These are phyloP conservation scores for Mycena sanguinolenta DNA, from an alignment of 768 basidiomycete species.

Conservation along the genomic window DNA sequence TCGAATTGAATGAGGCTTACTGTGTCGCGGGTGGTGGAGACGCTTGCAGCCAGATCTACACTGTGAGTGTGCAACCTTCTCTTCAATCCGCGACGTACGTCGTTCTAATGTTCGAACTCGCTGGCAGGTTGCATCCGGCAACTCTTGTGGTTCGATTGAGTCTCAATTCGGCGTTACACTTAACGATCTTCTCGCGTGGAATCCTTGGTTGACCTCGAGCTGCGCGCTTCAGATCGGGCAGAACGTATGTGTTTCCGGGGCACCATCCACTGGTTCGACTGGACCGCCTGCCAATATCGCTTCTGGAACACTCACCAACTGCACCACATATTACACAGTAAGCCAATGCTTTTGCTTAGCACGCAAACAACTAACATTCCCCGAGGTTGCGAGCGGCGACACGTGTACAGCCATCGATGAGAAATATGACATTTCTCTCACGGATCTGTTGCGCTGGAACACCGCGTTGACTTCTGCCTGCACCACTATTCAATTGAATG, in stretches of 20 bases:
- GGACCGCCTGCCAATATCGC: too few species aligned
- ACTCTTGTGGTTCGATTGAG: slow-evolving; percentile 17
- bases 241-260: background rate
- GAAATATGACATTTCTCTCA: background rate
- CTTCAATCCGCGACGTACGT: background rate
- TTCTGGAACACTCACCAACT: too few species aligned
- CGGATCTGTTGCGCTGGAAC: slow-evolving; percentile 8
- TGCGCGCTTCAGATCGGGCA: background rate
- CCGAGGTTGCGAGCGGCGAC: background rate
- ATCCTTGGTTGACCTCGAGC: background rate
- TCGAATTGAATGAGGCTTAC: too few species aligned
- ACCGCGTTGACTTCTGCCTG: slow-evolving; percentile 1
- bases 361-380: too few species aligned
- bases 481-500: background rate
- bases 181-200: slow-evolving; percentile 7
- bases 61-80: too few species aligned
- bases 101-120: background rate
- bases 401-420: background rate
- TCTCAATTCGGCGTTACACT: slow-evolving; percentile 17
- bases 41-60: too few species aligned
- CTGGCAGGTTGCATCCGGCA: slow-evolving; percentile 9
- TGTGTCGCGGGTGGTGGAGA: too few species aligned
- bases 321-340: too few species aligned
- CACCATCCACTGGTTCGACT: too few species aligned
- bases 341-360: too few species aligned